Evolutionary conservation across 169 alveolate genomes (phyloP).

Genomic region (Neospora caninum): DNA sequence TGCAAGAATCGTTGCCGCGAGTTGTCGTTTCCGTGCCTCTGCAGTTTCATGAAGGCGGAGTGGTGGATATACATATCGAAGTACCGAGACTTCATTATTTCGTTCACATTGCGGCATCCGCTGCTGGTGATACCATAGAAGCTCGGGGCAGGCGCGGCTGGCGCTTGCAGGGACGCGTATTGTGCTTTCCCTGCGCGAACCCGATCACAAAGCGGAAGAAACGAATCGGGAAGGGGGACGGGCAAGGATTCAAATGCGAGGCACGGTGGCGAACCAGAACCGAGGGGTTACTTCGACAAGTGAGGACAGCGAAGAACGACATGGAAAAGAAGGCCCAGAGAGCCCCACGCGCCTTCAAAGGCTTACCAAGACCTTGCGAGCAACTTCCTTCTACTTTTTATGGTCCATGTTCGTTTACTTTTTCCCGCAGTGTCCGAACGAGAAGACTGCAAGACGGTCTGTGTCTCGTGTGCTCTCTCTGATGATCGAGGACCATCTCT

Average conservation of each 20-base stretch:
- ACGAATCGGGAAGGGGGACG: neutral
- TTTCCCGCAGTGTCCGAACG: too few species aligned
- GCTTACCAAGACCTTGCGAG: too few species aligned
- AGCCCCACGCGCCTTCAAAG: too few species aligned
- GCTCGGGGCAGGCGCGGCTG: neutral
- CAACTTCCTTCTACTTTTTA: too few species aligned
- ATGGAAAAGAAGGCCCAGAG: neutral
- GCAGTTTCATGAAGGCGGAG: neutral
- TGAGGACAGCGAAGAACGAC: too few species aligned
- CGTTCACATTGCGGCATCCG: conserved; percentile 30
- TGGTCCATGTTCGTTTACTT: too few species aligned
- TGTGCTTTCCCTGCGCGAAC: neutral
- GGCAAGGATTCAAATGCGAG: neutral
- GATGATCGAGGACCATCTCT: too few species aligned
- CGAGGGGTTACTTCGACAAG: too few species aligned
- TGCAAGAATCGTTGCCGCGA: neutral
- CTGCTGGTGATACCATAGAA: neutral
- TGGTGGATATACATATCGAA: neutral
- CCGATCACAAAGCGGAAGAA: neutral
- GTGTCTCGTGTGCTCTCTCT: too few species aligned
- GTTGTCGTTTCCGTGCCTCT: neutral
- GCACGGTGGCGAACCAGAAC: too few species aligned
- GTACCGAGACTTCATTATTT: neutral
- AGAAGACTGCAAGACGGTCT: too few species aligned
- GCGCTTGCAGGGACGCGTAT: neutral